Percentiles rank a stretch among this genome's conserved stretches.
These are phyloP conservation scores for Porcisia hertigi DNA, from an alignment of 208 protist species.

Conservation along the genomic window DNA sequence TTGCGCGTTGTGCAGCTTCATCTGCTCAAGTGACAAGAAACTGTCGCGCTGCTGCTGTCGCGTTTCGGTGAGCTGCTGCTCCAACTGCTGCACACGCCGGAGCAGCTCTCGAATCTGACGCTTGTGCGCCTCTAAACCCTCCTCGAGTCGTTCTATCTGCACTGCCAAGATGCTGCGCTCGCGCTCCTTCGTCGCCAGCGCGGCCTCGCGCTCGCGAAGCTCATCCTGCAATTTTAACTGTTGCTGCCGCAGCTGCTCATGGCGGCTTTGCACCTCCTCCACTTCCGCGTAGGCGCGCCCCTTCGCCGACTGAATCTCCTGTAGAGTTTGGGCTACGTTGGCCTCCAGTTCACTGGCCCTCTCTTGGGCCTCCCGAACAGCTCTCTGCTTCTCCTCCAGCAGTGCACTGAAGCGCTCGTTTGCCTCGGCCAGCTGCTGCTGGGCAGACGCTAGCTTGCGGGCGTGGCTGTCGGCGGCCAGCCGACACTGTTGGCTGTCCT, in stretches of 20 bases:
- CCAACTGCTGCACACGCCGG: slow-evolving; percentile 39
- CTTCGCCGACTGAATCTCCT: slow-evolving; percentile 32
- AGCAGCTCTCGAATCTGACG: slow-evolving; percentile 47
- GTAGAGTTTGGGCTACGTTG: slow-evolving; percentile 33
- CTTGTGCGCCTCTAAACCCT: slow-evolving; percentile 62
- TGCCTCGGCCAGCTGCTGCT: slow-evolving; percentile 32
- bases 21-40: slow-evolving; percentile 53
- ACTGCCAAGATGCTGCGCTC: slow-evolving; percentile 38
- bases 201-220: slow-evolving; percentile 26
- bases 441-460: slow-evolving; percentile 21
- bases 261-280: slow-evolving; percentile 33
- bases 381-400: slow-evolving; percentile 25
- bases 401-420: slow-evolving; percentile 13
- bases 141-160: slow-evolving; percentile 46
- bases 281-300: slow-evolving; percentile 35
- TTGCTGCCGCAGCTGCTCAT: slow-evolving; percentile 30
- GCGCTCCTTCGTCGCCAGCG: slow-evolving; percentile 28
- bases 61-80: slow-evolving; percentile 45
- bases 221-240: slow-evolving; percentile 29
- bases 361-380: slow-evolving; percentile 25
- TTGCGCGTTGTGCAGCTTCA: slow-evolving; percentile 57
- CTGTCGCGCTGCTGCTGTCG: slow-evolving; percentile 41
- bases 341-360: slow-evolving; percentile 26
- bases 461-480: slow-evolving; percentile 21
- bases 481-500: slow-evolving; percentile 28